Percentiles rank a stretch among this genome's conserved stretches.
These are phyloP conservation scores for Vigna mungo DNA, from an alignment of 306 rosid genomes.

Conservation along the genomic window DNA sequence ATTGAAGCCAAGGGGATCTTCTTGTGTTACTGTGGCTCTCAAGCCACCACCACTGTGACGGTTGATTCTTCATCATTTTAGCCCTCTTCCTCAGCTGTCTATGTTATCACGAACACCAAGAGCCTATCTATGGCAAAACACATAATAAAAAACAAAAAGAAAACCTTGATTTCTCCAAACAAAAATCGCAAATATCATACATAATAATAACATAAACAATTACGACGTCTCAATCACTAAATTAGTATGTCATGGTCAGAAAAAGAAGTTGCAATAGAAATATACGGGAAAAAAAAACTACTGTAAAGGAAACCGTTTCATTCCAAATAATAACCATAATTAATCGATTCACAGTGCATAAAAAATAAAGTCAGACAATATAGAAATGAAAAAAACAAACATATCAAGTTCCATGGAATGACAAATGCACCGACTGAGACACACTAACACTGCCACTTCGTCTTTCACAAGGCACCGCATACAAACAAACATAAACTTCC, in stretches of 20 bases:
- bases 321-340: not conserved
- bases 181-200: not conserved
- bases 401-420: constrained; percentile 19
- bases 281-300: not conserved
- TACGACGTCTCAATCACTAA: constrained; percentile 14
- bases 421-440: constrained; percentile 46
- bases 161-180: constrained; percentile 35
- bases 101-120: constrained; percentile 34
- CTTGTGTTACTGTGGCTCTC: constrained; percentile 56
- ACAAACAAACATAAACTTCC: constrained; percentile 22
- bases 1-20: constrained; percentile 83
- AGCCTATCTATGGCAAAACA: constrained; percentile 21
- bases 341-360: not conserved
- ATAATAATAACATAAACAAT: constrained; percentile 1
- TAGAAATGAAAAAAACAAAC: constrained; percentile 29
- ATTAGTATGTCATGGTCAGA: constrained; percentile 1
- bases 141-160: constrained; percentile 6
- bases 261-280: not conserved
- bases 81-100: constrained; percentile 38
- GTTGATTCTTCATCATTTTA: constrained; percentile 54
- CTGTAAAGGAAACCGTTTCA: not conserved
- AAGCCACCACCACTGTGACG: constrained; percentile 82
- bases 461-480: constrained; percentile 32
- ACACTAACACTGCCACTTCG: constrained; percentile 38
- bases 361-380: not conserved